Conservation (phyloP, 2,329 filamentous ascomycete species). For the Raffaelea albimanens region DNA sequence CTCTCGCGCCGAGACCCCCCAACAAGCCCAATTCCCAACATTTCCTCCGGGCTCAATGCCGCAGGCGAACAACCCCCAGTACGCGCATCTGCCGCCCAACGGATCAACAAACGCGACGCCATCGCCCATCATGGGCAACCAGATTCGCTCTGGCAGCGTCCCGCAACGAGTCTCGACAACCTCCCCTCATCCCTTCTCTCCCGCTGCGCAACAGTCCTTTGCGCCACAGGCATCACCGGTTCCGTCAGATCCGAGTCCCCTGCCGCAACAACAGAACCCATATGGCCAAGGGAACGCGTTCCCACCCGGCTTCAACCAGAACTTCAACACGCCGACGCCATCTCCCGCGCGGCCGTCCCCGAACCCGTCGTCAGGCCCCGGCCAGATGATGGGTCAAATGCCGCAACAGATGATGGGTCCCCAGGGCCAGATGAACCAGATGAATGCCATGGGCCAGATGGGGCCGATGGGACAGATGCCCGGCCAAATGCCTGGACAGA, state of each 20-base stretch:
- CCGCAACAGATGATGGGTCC: constrained; percentile 25
- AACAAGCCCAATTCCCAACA: constrained; percentile 62
- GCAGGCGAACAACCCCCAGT: constrained; percentile 56
- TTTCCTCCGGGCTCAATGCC: constrained; percentile 58
- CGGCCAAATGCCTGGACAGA: too few species aligned
- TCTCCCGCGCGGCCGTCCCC: constrained; percentile 47
- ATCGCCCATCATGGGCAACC: constrained; percentile 84
- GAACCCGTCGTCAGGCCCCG: constrained; percentile 37
- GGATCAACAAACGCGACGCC: constrained; percentile 78
- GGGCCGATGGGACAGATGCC: constrained; percentile 13
- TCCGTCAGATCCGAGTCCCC: constrained; percentile 64
- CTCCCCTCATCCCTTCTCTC: constrained; percentile 85
- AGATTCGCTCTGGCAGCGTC: constrained; percentile 60
- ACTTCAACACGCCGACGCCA: constrained; percentile 47
- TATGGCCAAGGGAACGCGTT: constrained; percentile 54
- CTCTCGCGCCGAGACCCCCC: constrained; percentile 87
- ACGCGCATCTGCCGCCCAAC: constrained; percentile 74
- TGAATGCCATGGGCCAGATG: constrained; percentile 23
- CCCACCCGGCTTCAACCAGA: constrained; percentile 47
- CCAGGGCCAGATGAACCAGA: constrained; percentile 10
- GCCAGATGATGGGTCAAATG: constrained; percentile 57
- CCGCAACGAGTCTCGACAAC: constrained; percentile 80
- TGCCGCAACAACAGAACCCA: constrained; percentile 66
- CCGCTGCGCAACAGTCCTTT: constrained; percentile 64
- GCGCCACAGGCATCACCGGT: constrained; percentile 64